Evolutionary conservation across 2,329 filamentous ascomycete genomes (phyloP).

Genomic region (Aspergillus neotritici): DNA sequence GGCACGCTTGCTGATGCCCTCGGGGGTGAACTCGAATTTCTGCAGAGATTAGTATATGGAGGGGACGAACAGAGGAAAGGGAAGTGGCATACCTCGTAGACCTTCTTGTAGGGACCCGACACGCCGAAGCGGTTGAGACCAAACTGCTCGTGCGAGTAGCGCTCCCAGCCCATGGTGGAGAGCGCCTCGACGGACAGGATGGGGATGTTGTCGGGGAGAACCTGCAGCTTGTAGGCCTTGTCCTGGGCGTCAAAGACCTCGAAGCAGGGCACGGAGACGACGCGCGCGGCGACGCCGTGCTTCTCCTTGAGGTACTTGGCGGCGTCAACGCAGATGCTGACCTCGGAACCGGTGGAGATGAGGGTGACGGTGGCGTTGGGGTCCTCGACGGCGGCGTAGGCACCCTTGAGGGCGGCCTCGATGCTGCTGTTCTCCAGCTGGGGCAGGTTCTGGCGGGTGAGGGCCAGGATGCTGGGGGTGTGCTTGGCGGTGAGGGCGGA

Average conservation of each 20-base stretch:
- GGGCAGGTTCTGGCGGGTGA: constrained; percentile 96
- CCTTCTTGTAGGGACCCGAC: constrained; percentile 93
- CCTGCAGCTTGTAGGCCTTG: constrained; percentile 91
- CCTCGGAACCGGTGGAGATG: constrained; percentile 93
- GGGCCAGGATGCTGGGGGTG: constrained; percentile 87
- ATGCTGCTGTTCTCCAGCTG: constrained; percentile 93
- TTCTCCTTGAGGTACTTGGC: constrained; percentile 87
- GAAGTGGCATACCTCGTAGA: constrained; percentile 68
- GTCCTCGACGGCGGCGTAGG: constrained; percentile 82
- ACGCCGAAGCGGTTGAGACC: constrained; percentile 98
- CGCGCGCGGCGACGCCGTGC: constrained; percentile 77
- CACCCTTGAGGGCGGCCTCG: constrained; percentile 87
- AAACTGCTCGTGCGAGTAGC: constrained; percentile 99
- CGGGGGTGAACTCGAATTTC: constrained; percentile 99
- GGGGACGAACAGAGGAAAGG: constrained; percentile 9
- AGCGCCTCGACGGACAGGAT: constrained; percentile 92
- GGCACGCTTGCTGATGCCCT: constrained; percentile 93
- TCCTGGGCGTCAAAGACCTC: constrained; percentile 92
- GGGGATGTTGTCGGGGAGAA: constrained; percentile 90
- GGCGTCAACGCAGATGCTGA: constrained; percentile 86
- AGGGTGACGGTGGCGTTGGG: constrained; percentile 81
- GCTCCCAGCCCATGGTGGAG: constrained; percentile 97
- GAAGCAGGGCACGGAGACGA: constrained; percentile 93
- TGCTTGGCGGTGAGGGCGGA: constrained; percentile 81
- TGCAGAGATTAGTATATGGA: constrained; percentile 32